These are phyloP conservation scores for Backusella psychrophila DNA, from an alignment of 192 early-diverging fungal species.

Conservation along the genomic window DNA sequence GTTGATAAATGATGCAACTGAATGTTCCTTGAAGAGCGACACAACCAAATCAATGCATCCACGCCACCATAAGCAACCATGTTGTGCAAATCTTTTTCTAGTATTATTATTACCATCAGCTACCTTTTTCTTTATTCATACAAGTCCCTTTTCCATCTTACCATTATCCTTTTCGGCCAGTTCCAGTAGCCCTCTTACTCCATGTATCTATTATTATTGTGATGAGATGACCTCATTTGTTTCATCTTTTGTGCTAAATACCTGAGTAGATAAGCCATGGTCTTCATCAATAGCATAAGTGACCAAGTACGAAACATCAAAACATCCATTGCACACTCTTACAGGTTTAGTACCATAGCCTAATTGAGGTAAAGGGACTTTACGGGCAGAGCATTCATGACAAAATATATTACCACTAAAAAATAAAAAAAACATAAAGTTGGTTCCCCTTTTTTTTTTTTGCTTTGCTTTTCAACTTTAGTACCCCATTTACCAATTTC, in stretches of 20 bases:
- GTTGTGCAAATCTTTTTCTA: conserved; percentile 44
- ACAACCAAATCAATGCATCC: conserved; percentile 53
- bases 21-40: conserved; percentile 31
- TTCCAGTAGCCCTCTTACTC: conserved; percentile 51
- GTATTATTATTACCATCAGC: neutral
- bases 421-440: neutral
- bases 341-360: conserved; percentile 51
- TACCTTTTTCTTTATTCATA: neutral
- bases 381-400: conserved; percentile 51
- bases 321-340: conserved; percentile 53
- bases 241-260: conserved; percentile 12
- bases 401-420: conserved; percentile 56
- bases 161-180: conserved; percentile 52
- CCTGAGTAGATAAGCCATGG: conserved; percentile 50
- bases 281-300: conserved; percentile 55
- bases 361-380: conserved; percentile 51
- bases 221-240: neutral
- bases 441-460: no score
- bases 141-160: conserved; percentile 3
- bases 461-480: neutral
- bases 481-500: conserved; percentile 46
- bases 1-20: conserved; percentile 49
- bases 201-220: conserved; percentile 34
- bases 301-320: conserved; percentile 55
- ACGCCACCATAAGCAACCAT: conserved; percentile 51